Percentiles rank a stretch among this genome's conserved stretches.
Conservation (phyloP, 352 stramenopile species). For the Globisporangium echinulatum region DNA sequence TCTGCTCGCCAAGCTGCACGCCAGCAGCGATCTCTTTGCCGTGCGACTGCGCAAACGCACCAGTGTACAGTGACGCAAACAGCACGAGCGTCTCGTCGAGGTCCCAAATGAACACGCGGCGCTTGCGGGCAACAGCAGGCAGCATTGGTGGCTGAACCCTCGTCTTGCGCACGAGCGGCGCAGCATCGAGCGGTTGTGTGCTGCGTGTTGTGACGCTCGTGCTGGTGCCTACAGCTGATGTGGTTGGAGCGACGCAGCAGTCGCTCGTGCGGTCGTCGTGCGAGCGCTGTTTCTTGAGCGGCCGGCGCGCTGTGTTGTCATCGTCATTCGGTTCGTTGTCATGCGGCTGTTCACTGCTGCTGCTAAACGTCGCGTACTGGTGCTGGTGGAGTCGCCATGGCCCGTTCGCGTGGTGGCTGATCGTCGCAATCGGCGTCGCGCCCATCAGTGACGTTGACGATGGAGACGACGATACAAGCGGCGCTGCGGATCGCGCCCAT, state of each 20-base stretch:
- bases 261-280: background rate
- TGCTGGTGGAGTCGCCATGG: background rate
- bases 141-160: background rate
- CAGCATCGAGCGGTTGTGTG: background rate
- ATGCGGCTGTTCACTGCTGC: background rate
- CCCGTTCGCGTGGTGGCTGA: background rate
- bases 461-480: background rate
- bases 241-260: background rate
- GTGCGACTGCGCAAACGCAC: slow-evolving; percentile 54
- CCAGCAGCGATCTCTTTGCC: slow-evolving; percentile 52
- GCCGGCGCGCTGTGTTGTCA: slow-evolving; percentile 15
- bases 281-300: slow-evolving; percentile 34
- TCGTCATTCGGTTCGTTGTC: slow-evolving; percentile 9
- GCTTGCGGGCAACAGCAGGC: slow-evolving; percentile 1
- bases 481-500: slow-evolving; percentile 14
- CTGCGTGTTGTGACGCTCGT: background rate
- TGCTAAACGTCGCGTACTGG: background rate
- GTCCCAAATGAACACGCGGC: slow-evolving; percentile 77
- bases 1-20: slow-evolving; percentile 67
- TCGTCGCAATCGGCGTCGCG: background rate
- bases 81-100: slow-evolving; percentile 79
- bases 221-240: too few relatives aligned
- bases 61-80: slow-evolving; percentile 76
- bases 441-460: background rate
- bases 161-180: slow-evolving; percentile 1